phyloP scores from a whole-genome alignment of 2,329 filamentous ascomycete genomes.

The Xylaria sp. region DNA sequence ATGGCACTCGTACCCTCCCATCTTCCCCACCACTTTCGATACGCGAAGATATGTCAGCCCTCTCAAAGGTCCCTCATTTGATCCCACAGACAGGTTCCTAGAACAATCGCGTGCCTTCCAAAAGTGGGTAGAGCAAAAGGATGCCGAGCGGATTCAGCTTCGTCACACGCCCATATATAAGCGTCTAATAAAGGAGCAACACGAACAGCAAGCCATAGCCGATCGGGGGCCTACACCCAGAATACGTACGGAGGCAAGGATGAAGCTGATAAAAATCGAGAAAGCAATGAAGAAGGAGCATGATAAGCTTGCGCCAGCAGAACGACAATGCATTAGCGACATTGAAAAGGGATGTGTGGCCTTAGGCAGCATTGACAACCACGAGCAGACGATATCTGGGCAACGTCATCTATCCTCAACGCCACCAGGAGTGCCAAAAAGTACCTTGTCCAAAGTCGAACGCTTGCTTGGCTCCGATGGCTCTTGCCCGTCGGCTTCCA shows the following conservation, averaged over 20 bases:
- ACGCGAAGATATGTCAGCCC: neutral
- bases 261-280: constrained; percentile 3
- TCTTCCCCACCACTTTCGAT: constrained; percentile 16
- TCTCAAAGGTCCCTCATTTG: neutral
- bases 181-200: constrained; percentile 11
- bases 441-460: constrained; percentile 26
- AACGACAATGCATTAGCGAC: constrained; percentile 24
- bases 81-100: constrained; percentile 22
- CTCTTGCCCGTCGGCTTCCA: constrained; percentile 2
- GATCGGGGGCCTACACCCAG: neutral
- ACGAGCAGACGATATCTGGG: constrained; percentile 19
- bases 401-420: constrained; percentile 9
- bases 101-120: constrained; percentile 27
- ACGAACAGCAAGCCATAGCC: constrained; percentile 9
- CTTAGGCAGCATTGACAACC: constrained; percentile 25
- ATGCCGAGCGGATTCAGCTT: constrained; percentile 21
- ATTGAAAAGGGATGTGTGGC: constrained; percentile 25
- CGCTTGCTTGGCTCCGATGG: constrained; percentile 32
- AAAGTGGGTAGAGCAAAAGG: constrained; percentile 25
- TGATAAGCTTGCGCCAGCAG: constrained; percentile 7
- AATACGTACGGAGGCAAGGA: constrained; percentile 12
- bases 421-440: neutral
- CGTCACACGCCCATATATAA: constrained; percentile 11
- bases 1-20: constrained; percentile 25
- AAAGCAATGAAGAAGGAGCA: neutral